Evolutionary conservation across 192 early-diverging fungal genomes (phyloP).

Genomic region (Thoreauomyces humboldtii): DNA sequence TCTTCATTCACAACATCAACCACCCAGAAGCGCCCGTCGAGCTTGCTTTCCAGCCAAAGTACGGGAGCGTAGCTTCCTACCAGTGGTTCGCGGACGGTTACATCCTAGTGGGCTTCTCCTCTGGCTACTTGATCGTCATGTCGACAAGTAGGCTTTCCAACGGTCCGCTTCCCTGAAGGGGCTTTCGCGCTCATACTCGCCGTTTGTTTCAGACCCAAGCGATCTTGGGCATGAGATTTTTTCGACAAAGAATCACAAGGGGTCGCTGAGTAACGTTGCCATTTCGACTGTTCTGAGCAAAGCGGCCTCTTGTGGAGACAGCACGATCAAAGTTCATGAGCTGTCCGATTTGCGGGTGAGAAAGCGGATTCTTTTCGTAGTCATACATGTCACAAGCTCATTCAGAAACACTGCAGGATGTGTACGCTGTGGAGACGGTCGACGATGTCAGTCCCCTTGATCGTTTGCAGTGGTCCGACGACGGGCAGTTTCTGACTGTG

Average conservation of each 20-base stretch:
- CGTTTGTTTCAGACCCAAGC: constrained; percentile 10
- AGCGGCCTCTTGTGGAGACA: constrained; percentile 48
- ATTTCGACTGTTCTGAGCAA: constrained; percentile 41
- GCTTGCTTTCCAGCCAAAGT: constrained; percentile 49
- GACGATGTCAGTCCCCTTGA: constrained; percentile 43
- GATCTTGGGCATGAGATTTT: constrained; percentile 53
- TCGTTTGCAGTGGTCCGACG: constrained; percentile 43
- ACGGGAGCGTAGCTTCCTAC: constrained; percentile 46
- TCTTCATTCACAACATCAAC: constrained; percentile 45
- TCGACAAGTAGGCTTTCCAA: constrained; percentile 36
- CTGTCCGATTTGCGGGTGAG: constrained; percentile 41
- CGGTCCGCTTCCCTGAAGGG: not conserved
- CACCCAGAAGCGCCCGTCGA: constrained; percentile 45
- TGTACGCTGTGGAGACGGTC: constrained; percentile 46
- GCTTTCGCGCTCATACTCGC: too few relatives aligned
- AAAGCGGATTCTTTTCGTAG: not conserved
- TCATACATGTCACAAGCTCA: too few relatives aligned
- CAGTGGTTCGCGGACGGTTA: constrained; percentile 50
- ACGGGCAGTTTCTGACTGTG: constrained; percentile 49
- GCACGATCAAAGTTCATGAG: constrained; percentile 49
- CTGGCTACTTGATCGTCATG: constrained; percentile 49
- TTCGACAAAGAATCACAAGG: constrained; percentile 44
- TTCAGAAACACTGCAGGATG: constrained; percentile 25
- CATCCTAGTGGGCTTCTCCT: constrained; percentile 46
- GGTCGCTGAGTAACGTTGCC: constrained; percentile 32